Evolutionary conservation across 805 yeast species (phyloP), one percentile per base, ranked within the genome.

Genomic region (Nakazawaea holstii): DNA sequence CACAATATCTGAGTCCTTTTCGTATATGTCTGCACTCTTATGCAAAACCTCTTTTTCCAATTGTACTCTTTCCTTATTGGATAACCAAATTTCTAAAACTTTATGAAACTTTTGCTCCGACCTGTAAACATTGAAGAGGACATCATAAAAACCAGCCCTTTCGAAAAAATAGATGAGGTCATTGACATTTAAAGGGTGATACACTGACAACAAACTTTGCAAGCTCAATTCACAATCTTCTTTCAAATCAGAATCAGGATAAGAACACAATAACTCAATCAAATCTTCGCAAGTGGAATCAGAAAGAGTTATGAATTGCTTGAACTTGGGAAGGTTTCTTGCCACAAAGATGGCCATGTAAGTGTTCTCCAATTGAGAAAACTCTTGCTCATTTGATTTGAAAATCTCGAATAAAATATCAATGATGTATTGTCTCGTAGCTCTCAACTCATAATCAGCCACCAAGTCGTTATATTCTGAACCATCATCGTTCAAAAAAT

Each of bases 321-420:
- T 72, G 61, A 86, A 92, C 59, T 92, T 94, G 2, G 97, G 84
- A 52, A 83, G 80, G 58, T 87, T 91, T 49, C 92, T 65, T 0
- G 92, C 87, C 31, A 92, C 63, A 58, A 92, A 94, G 3, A 88
- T 76, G 2, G 87, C 73, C 43, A 87, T 61, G 43, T 69, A 62
- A 4, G 64, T 58, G 13, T 54, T 53, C 33, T 67, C 69, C 6
- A 49, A 49, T 0, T 53, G 49, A 6, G 64, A 58, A 38, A 70
- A 62, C 31, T 65, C 70, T 7, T 8, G 4, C 5, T 54, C 52
- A 45, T 68, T 61, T 5, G 64, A 68, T 2, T 71, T 70, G 54
- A 76, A 73, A 2, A 82, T 64, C 44, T 85, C 87, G 13, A 87
- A 59, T 17, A 92, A 63, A 3, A 87, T 77, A 51, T 88, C 92